These are phyloP conservation scores for Paecilomyces sp. DNA, from an alignment of 2,329 filamentous ascomycete genomes.

Conservation along the genomic window DNA sequence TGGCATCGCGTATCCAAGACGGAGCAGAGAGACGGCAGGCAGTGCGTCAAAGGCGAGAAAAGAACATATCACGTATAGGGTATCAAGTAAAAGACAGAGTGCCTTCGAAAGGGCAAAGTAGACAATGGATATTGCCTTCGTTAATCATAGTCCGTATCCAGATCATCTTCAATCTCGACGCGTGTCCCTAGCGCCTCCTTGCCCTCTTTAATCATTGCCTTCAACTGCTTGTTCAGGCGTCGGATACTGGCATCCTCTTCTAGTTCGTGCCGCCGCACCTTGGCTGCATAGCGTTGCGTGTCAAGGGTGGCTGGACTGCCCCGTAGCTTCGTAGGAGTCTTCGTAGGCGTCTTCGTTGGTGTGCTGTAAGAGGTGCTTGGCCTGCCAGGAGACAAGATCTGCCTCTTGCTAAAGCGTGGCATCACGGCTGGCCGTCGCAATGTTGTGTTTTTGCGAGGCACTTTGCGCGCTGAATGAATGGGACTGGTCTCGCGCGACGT, in stretches of 20 bases:
- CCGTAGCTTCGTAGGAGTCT: conserved; percentile 12
- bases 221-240: conserved; percentile 69
- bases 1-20: background rate
- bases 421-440: conserved; percentile 18
- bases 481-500: conserved; percentile 9
- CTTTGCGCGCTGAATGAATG: conserved; percentile 13
- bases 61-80: background rate
- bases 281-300: conserved; percentile 66
- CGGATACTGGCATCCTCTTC: conserved; percentile 73
- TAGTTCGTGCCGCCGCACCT: conserved; percentile 63
- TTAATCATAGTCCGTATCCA: conserved; percentile 22
- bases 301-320: conserved; percentile 43
- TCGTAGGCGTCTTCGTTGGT: conserved; percentile 15
- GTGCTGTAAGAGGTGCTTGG: conserved; percentile 16
- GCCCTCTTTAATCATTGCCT: conserved; percentile 83
- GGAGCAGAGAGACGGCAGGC: background rate
- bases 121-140: background rate
- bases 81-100: background rate
- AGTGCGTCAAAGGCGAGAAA: background rate
- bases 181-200: conserved; percentile 75
- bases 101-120: background rate
- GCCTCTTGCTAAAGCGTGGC: conserved; percentile 17
- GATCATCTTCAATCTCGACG: conserved; percentile 53
- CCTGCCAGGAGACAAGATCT: conserved; percentile 13
- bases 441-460: conserved; percentile 13